A percentile compares a stretch with the other conserved stretches of the same genome.
Evolutionary conservation across 495 filamentous ascomycete genomes (phyloP).

Genomic region (Halenospora varia): DNA sequence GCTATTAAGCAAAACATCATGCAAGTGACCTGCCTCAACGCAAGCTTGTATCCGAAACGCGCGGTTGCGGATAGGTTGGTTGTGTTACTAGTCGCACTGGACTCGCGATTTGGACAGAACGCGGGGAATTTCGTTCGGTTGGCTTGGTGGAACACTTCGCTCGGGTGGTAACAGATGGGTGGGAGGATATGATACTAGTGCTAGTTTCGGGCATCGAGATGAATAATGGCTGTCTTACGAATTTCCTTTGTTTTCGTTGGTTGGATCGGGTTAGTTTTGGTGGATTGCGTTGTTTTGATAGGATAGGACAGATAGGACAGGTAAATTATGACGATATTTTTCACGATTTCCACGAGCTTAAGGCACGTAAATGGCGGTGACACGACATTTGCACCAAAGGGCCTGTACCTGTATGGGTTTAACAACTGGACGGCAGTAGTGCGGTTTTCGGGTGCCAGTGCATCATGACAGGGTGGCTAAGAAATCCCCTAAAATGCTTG

Average conservation of each 20-base stretch:
- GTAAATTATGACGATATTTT: no score
- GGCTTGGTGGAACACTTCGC: no score
- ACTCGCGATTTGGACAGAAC: no score
- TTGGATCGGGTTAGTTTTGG: neutral
- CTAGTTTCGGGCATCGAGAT: neutral
- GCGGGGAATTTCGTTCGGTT: no score
- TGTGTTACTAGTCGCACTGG: no score
- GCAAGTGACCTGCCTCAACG: conserved; percentile 24
- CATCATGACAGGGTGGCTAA: neutral
- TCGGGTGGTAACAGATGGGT: neutral
- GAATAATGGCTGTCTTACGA: neutral
- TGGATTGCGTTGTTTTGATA: no score
- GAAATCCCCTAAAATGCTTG: neutral
- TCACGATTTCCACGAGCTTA: no score
- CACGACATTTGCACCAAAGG: neutral
- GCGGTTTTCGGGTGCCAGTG: no score
- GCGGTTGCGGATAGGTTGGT: neutral
- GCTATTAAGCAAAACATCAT: conserved; percentile 17
- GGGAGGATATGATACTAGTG: neutral
- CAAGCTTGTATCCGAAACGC: conserved; percentile 20
- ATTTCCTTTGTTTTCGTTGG: neutral
- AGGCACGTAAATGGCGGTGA: neutral
- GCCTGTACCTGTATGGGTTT: no score
- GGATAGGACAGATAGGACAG: no score
- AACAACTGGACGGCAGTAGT: no score